Evolutionary conservation across 1,139 yeast genomes (phyloP), one percentile per base, ranked within the genome.

Genomic region (Nakaseomyces nivariensis): DNA sequence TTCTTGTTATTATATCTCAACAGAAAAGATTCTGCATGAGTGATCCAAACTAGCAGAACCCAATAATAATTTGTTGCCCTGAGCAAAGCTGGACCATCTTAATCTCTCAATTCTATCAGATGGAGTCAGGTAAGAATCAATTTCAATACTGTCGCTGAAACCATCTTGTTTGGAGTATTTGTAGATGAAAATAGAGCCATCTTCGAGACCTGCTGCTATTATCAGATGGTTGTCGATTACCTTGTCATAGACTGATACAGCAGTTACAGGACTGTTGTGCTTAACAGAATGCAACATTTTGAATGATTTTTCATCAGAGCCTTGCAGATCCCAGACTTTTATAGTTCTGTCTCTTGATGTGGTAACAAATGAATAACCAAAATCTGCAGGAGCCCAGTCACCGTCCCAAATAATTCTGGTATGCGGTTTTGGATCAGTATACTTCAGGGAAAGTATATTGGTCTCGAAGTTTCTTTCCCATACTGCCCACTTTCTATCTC

Each of bases 321-420:
- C 58, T 9, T 55, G 53, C 8, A 75, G 58, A 25, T 61, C 62
- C 98, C 98, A 92, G 10, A 81, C 60, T 63, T 86, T 88, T 47
- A 90, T 66, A 17, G 77, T 75, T 62, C 81, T 86, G 66, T 94
- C 99, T 67, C 99, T 79, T 3, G 97, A 85, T 0, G 82, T 95
- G 0, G 97, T 92, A 25, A 87, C 72, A 61, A 92, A 90, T 32
- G 66, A 67, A 37, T 63, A 51, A 8, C 71, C 72, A 52, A 54
- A 67, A 24, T 60, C 69, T 9, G 51, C 38, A 3, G 86, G 85
- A 1, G 79, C 71, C 97, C 97, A 92, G 34, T 85, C 77, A 63
- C 95, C 83, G 68, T 92, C 98, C 98, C 98, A 94, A 47, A 94
- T 80, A 59, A 94, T 92, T 67, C 97, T 79, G 7, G 84, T 69